A percentile compares a stretch with the other conserved stretches of the same genome.
phyloP scores from a whole-genome alignment of 2,329 filamentous ascomycete genomes.

The Sporothrix inflata region DNA sequence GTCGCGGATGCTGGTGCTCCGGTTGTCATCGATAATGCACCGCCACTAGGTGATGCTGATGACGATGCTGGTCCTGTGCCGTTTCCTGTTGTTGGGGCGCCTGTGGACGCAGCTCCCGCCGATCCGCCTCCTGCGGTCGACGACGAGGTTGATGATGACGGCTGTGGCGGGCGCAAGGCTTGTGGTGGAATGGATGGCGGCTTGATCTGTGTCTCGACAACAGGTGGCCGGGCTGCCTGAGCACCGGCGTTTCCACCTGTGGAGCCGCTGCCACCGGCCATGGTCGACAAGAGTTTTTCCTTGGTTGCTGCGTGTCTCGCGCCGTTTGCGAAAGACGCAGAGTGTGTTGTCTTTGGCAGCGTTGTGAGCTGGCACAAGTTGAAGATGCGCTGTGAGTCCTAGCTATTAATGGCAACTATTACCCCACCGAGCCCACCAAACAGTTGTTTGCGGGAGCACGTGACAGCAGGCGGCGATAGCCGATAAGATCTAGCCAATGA shows the following conservation, averaged over 20 bases:
- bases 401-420: constrained; percentile 5
- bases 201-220: constrained; percentile 28
- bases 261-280: constrained; percentile 14
- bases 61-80: not conserved
- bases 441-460: not conserved
- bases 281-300: not conserved
- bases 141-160: not conserved
- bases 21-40: not conserved
- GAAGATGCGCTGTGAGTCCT: not conserved
- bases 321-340: constrained; percentile 8
- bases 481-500: not conserved
- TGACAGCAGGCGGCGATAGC: not conserved
- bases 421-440: constrained; percentile 10
- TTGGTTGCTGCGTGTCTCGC: not conserved
- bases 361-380: not conserved
- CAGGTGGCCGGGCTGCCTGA: constrained; percentile 17
- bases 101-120: not conserved
- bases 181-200: constrained; percentile 26
- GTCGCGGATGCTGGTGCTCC: not conserved
- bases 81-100: not conserved
- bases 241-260: constrained; percentile 3
- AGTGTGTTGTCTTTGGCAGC: not conserved
- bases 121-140: not conserved
- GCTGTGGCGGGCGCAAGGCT: constrained; percentile 12
- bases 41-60: not conserved